Base-by-base conservation (phyloP, 306 rosid genomes). In the Sicyos edulis region DNA sequence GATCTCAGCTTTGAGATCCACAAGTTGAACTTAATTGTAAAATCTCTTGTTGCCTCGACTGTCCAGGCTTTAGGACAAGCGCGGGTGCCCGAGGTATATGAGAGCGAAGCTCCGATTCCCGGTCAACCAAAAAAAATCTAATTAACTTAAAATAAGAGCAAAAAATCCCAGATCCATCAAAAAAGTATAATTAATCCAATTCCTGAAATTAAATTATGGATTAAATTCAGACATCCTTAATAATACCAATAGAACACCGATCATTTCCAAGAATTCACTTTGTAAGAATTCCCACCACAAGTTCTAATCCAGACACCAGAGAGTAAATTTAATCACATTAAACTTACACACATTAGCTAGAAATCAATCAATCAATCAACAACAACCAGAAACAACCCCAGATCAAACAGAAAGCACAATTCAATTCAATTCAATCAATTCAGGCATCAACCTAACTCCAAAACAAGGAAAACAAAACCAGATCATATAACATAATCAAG, bases 131-230 rank as follows among this genome's bases (percentile, higher is more conserved):
- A 32, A 32, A 32, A 32, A 32, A 32, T 32, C 37, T 32, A 32
- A 51, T 50, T 4, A 69, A 26, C 44, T 69, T 69, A 14, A 51
- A 16, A 69, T 14, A 16, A 21, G 42, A 22, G 51, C 47, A 26
- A 69, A 22, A 19, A 66, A 11, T 21, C 19, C 68, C 32, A 64
- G 52, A 69, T 22, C 73, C 15, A 24, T 24, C 10, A 50, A 9
- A 69, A 69, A 69, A 51, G 24, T 24, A 15, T 15, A 16, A 69
- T 10, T 10, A 13, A 68, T 68, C 57, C 44, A 68, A 68, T 68
- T 45, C 44, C 44, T 40, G 45, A 64, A 37, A 5, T 37, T 7
- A 37, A 37, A 42, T 42, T 0, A 8, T 0, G 10, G 45, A 40
- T 40, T 40, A 8, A 69, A 69, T 69, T 26, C 4, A 0, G 15